Evolutionary conservation across 2,329 filamentous ascomycete genomes (phyloP), one percentile per base, ranked within the genome.

Genomic region (Teratosphaeriaceae sp.): DNA sequence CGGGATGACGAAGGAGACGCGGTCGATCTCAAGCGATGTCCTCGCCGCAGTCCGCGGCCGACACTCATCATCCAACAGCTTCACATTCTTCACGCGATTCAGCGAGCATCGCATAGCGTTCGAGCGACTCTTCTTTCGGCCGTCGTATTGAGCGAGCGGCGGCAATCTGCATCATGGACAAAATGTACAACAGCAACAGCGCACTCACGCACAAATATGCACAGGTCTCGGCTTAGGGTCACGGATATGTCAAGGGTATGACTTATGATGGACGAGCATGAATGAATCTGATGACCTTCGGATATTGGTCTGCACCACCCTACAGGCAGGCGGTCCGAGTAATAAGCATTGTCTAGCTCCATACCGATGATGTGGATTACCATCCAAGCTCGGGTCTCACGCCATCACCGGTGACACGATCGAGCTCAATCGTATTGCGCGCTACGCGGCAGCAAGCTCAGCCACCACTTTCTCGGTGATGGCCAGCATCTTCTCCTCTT

Each of bases 401-500:
- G n/a, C n/a, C n/a, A n/a, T n/a, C n/a, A n/a, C n/a, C n/a, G n/a
- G n/a, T n/a, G n/a, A n/a, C n/a, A n/a, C n/a, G n/a, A n/a, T n/a
- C n/a, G n/a, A n/a, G n/a, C n/a, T n/a, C n/a, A n/a, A n/a, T n/a
- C n/a, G n/a, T n/a, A n/a, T 34, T 5, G 31, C 18, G 3, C 6
- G 15, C 37, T 39, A 39, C 23, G 13, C n/a, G 20, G 33, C n/a
- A n/a, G n/a, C 38, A 8, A 47, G 20, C 22, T 42, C 42, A 22
- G 11, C 33, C 3, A 47, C 42, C 4, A 48, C 38, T 26, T 27
- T 38, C 35, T 48, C 43, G 11, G 46, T 48, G 13, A 48, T 38
- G 7, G 58, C 57, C 48, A 65, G 24, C 15, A 63, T 57, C 52
- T 63, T 64, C 52, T 65, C 63, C 37, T 65, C 63, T 27, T 64